Conservation (phyloP, 345 rosid species). For the Linum trigynum region DNA sequence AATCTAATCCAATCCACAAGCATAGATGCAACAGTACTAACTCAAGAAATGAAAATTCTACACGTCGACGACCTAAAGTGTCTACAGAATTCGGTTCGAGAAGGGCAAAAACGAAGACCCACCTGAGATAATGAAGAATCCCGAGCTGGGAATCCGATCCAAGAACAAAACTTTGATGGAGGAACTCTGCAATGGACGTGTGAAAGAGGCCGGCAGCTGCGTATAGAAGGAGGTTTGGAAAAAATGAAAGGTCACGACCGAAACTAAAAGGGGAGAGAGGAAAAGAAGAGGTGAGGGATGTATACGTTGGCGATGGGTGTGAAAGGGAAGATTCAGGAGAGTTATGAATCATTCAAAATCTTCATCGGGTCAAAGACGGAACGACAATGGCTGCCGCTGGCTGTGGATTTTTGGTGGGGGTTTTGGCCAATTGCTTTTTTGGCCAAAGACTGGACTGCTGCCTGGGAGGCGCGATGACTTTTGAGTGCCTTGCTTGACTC, state of each 20-base stretch:
- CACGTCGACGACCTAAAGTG: neutral
- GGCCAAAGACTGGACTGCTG: conserved; percentile 18
- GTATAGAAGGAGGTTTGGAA: neutral
- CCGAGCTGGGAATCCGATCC: conserved; percentile 14
- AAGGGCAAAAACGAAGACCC: conserved; percentile 6
- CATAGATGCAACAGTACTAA: neutral
- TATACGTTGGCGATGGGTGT: neutral
- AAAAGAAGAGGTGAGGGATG: neutral
- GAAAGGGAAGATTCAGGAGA: neutral
- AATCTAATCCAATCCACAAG: no score
- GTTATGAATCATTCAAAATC: conserved; percentile 6
- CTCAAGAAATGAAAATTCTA: neutral
- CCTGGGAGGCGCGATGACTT: conserved; percentile 6
- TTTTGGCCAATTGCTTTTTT: conserved; percentile 6
- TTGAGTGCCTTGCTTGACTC: conserved; percentile 7
- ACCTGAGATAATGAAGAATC: conserved; percentile 18
- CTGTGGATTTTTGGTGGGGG: no score
- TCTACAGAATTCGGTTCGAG: neutral
- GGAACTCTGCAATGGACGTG: conserved; percentile 1
- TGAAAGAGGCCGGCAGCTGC: conserved; percentile 6
- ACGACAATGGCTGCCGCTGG: neutral
- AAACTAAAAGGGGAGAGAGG: neutral
- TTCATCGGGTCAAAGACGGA: conserved; percentile 21
- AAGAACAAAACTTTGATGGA: conserved; percentile 6
- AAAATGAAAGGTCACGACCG: neutral